Evolutionary conservation across 805 yeast species (phyloP).

Genomic region (Candida anglica): DNA sequence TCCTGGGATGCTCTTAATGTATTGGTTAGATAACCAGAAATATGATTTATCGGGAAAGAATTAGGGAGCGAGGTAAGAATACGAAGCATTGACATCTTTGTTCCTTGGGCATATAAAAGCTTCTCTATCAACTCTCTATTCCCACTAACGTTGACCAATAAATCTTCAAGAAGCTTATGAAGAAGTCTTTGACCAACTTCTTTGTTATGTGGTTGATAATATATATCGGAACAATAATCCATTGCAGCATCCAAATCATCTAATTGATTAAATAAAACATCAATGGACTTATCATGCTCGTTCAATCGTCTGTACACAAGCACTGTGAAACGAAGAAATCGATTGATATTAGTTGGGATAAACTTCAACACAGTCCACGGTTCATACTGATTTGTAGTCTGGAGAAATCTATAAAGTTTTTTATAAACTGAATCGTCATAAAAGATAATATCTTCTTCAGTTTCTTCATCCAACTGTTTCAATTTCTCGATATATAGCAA

Average conservation of each 20-base stretch:
- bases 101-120: slow-evolving; percentile 41
- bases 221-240: slow-evolving; percentile 53
- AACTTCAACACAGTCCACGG: slow-evolving; percentile 32
- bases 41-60: slow-evolving; percentile 38
- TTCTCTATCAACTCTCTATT: slow-evolving; percentile 34
- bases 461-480: slow-evolving; percentile 8
- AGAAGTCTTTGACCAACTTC: slow-evolving; percentile 41
- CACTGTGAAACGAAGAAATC: slow-evolving; percentile 45
- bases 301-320: slow-evolving; percentile 56
- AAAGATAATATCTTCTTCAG: slow-evolving; percentile 8
- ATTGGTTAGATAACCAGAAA: slow-evolving; percentile 43
- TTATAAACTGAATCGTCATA: slow-evolving; percentile 14
- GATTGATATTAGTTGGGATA: slow-evolving; percentile 28
- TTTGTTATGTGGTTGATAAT: slow-evolving; percentile 24
- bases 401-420: slow-evolving; percentile 31
- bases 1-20: slow-evolving; percentile 41
- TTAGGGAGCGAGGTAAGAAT: slow-evolving; percentile 53
- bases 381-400: slow-evolving; percentile 27
- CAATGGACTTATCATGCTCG: slow-evolving; percentile 60
- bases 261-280: slow-evolving; percentile 55
- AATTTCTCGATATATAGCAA: slow-evolving; percentile 27
- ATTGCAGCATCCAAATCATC: slow-evolving; percentile 57
- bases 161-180: slow-evolving; percentile 47
- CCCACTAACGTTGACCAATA: slow-evolving; percentile 36
- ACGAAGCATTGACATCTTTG: slow-evolving; percentile 41